Conservation (phyloP, 2,329 filamentous ascomycete species). For the Stachybotrys elegans region DNA sequence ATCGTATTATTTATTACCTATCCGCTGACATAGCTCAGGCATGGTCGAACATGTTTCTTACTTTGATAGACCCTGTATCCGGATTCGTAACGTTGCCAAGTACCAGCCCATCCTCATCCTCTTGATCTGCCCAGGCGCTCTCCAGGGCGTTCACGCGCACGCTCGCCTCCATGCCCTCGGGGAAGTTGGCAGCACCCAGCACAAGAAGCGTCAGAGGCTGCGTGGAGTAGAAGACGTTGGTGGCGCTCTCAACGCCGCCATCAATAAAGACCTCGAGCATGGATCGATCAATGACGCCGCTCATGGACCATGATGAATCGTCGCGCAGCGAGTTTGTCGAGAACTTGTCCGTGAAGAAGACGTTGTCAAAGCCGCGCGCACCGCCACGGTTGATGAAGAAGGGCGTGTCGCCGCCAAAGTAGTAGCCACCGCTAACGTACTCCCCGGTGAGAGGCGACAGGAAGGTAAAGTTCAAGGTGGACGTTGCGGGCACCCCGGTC, state of each 20-base stretch:
- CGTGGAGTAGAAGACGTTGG: slow-evolving; percentile 23
- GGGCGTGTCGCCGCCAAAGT: slow-evolving; percentile 18
- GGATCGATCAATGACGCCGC: slow-evolving; percentile 28
- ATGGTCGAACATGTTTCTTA: neutral
- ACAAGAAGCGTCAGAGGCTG: slow-evolving; percentile 19
- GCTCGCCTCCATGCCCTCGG: slow-evolving; percentile 14
- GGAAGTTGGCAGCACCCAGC: slow-evolving; percentile 13
- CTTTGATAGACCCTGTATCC: slow-evolving; percentile 3
- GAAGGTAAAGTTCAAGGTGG: slow-evolving; percentile 24
- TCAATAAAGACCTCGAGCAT: slow-evolving; percentile 29
- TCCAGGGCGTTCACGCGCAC: slow-evolving; percentile 17
- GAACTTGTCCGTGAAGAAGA: slow-evolving; percentile 27
- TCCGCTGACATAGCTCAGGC: too few relatives aligned
- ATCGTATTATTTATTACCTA: too few relatives aligned
- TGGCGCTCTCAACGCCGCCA: slow-evolving; percentile 25
- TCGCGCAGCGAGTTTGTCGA: slow-evolving; percentile 14
- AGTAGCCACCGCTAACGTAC: slow-evolving; percentile 18
- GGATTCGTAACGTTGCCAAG: neutral
- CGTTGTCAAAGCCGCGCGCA: slow-evolving; percentile 20
- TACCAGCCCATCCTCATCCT: neutral
- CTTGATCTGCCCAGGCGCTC: slow-evolving; percentile 17
- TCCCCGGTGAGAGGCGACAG: slow-evolving; percentile 18
- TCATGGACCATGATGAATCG: slow-evolving; percentile 19
- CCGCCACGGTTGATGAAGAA: slow-evolving; percentile 24
- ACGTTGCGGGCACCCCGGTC: slow-evolving; percentile 9